A percentile compares a stretch with the other conserved stretches of the same genome.
Evolutionary conservation across 345 rosid species (phyloP).

Genomic region (Citrus inodora): DNA sequence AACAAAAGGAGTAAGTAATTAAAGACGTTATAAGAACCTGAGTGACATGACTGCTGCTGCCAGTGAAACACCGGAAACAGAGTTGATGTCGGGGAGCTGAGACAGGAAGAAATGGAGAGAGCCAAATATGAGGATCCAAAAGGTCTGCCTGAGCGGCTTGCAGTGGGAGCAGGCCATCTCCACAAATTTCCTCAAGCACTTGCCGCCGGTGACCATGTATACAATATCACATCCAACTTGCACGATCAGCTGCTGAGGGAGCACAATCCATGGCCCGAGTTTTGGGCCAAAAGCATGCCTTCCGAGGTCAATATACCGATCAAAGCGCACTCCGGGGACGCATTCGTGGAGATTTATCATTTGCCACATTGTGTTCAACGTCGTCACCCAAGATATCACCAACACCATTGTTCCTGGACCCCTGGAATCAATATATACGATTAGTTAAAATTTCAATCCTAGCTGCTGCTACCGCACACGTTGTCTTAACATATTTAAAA

Average conservation of each 20-base stretch:
- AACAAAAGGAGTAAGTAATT: neutral
- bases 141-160: constrained; percentile 65
- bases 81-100: constrained; percentile 90
- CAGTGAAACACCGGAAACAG: constrained; percentile 85
- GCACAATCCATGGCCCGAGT: constrained; percentile 84
- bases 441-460: too few relatives aligned
- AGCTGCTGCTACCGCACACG: neutral
- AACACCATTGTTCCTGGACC: constrained; percentile 77
- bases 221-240: constrained; percentile 89
- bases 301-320: constrained; percentile 88
- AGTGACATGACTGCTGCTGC: constrained; percentile 97
- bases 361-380: constrained; percentile 96
- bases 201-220: constrained; percentile 99
- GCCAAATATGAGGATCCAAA: constrained; percentile 89
- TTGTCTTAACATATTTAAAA: neutral
- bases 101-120: constrained; percentile 85
- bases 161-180: constrained; percentile 71
- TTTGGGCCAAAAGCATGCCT: constrained; percentile 77
- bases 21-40: constrained; percentile 32
- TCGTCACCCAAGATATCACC: constrained; percentile 76
- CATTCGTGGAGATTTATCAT: constrained; percentile 93
- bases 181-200: constrained; percentile 78
- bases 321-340: constrained; percentile 84
- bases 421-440: constrained; percentile 36
- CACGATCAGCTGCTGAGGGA: constrained; percentile 90